Base-by-base conservation (phyloP, 2,329 filamentous ascomycete genomes). In the Cordyceps pruinosa region DNA sequence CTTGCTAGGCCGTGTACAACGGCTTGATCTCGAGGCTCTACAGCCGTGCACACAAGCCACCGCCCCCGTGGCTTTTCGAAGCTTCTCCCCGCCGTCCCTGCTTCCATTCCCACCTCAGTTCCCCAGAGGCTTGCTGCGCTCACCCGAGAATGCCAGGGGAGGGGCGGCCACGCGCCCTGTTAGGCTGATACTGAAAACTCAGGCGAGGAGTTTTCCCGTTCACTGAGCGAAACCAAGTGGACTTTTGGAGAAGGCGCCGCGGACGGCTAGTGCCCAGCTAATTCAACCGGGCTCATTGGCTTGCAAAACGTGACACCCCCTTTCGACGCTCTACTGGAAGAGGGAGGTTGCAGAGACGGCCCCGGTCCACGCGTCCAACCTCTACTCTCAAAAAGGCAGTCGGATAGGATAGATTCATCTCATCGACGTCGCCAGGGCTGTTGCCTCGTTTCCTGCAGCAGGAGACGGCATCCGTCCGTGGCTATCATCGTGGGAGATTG, bases 311-410 rank as follows among this genome's bases (percentile, higher is more conserved):
- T 55, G 45, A 41, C 54, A 44, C 28, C 54, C 45, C 46, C 35
- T 42, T 54, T 54, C 48, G 52, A 34, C 44, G 52, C 52, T 56
- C 17, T 56, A 56, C 54, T 57, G 21, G 45, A 57, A 57, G 54
- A 50, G 46, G 54, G 39, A 57, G 54, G 54, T 57, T 50, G 23
- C 28, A 49, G 19, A 47, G 19, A 34, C 30, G 12, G 41, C 44
- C 42, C 37, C 28, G 25, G 32, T 32, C 51, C 48, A 51, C 34
- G 4, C 13, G 34, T 45, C 48, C 23, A 50, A 42, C 35, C 30
- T n/a, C 54, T 57, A 50, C 54, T 50, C 37, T 50, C 7, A 28
- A 57, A 50, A 35, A 45, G 54, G 54, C 35, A 57, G 47, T 39
- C 54, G 37, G n/a, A 37, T 25, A 50, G n/a, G 23, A 50, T 39